Conservation (phyloP, 2,329 filamentous ascomycete species). For the Akanthomyces uredinophilus region DNA sequence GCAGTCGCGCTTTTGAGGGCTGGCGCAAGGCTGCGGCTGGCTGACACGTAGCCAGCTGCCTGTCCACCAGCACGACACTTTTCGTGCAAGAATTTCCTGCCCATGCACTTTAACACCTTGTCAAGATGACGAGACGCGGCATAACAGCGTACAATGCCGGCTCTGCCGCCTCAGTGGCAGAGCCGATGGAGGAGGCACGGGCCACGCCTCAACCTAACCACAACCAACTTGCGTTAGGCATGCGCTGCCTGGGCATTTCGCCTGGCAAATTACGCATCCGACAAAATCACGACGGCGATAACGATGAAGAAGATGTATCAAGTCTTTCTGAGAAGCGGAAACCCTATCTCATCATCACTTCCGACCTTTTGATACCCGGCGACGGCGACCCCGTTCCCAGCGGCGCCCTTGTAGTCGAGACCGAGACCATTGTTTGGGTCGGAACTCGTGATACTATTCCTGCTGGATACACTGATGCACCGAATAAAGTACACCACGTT, state of each 20-base stretch:
- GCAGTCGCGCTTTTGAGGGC: no score
- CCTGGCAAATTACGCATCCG: background rate
- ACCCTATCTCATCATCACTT: conserved; percentile 29
- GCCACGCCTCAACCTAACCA: background rate
- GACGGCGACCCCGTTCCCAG: conserved; percentile 29
- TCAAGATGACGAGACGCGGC: no score
- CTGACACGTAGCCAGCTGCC: no score
- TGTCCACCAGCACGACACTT: no score
- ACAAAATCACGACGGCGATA: background rate
- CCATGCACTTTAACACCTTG: no score
- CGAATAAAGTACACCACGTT: conserved; percentile 28
- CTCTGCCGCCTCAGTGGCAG: no score
- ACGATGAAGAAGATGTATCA: background rate
- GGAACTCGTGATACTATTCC: conserved; percentile 27
- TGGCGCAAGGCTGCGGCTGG: no score
- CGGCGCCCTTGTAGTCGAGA: conserved; percentile 31
- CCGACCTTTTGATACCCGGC: conserved; percentile 33
- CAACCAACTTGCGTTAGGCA: background rate
- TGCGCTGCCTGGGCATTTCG: background rate
- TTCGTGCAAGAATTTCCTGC: no score
- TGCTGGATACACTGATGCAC: conserved; percentile 23
- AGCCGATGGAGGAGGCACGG: background rate
- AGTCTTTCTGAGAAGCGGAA: conserved; percentile 21
- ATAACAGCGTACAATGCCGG: no score
- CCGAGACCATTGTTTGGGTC: conserved; percentile 35